Conservation (phyloP, 768 basidiomycete species). For the Filobasidium wieringae region DNA sequence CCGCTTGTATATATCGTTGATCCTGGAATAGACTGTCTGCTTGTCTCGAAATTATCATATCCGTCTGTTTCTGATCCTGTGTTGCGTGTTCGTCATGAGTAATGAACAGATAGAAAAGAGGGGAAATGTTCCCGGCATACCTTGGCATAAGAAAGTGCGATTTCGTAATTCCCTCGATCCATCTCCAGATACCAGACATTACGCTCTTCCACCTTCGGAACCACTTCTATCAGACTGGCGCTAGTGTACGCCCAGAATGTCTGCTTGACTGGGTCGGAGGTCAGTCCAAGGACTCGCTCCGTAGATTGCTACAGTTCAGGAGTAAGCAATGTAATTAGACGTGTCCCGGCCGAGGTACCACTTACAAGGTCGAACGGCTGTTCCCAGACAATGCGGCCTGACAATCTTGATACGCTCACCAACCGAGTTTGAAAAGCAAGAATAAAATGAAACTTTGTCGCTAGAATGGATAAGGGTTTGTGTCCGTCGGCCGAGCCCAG, state of each 20-base stretch:
- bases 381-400: slow-evolving; percentile 72
- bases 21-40: slow-evolving; percentile 67
- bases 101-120: background rate
- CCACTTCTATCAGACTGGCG: slow-evolving; percentile 75
- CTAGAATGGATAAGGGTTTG: slow-evolving; percentile 41
- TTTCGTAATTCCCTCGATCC: slow-evolving; percentile 61
- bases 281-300: slow-evolving; percentile 61
- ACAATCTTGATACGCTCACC: slow-evolving; percentile 62
- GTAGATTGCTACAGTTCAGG: slow-evolving; percentile 52
- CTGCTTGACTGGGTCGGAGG: slow-evolving; percentile 70
- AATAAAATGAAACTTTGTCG: slow-evolving; percentile 88
- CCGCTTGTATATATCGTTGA: slow-evolving; percentile 76
- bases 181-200: slow-evolving; percentile 91
- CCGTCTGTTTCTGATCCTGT: slow-evolving; percentile 77
- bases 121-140: slow-evolving; percentile 41
- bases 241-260: slow-evolving; percentile 94
- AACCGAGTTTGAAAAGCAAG: slow-evolving; percentile 70
- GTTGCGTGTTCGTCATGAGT: background rate
- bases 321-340: too few relatives aligned
- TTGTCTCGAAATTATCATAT: slow-evolving; percentile 69
- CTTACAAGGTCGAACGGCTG: slow-evolving; percentile 68
- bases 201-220: slow-evolving; percentile 73
- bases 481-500: slow-evolving; percentile 17
- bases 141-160: slow-evolving; percentile 69
- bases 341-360: slow-evolving; percentile 1